Conservation (phyloP, 257 asterid genomes). For the Nicotiana knightiana region DNA sequence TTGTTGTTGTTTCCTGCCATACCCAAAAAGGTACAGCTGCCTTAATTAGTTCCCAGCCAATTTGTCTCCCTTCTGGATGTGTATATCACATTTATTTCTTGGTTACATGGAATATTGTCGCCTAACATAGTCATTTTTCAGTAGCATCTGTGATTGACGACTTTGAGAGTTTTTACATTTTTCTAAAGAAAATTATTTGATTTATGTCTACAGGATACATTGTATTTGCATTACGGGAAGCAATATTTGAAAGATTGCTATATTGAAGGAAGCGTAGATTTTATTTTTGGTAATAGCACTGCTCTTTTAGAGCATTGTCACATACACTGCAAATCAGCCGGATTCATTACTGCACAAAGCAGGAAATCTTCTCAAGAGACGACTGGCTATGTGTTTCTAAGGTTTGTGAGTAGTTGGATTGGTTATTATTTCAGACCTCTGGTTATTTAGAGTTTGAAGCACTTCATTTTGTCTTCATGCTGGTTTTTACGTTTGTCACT, state of each 20-base stretch:
- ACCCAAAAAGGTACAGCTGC: background rate
- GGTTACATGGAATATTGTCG: background rate
- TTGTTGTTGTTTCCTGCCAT: background rate
- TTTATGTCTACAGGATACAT: slow-evolving; percentile 58
- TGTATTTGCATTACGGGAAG: slow-evolving; percentile 87
- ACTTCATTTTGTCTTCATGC: background rate
- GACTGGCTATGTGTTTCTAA: slow-evolving; percentile 85
- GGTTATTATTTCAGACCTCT: background rate
- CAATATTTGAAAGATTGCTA: slow-evolving; percentile 89
- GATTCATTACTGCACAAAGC: slow-evolving; percentile 87
- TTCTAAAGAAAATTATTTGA: background rate
- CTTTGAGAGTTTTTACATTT: background rate
- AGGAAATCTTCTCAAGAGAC: slow-evolving; percentile 93
- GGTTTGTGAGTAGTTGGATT: slow-evolving; percentile 32
- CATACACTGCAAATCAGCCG: slow-evolving; percentile 85
- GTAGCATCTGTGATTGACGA: background rate
- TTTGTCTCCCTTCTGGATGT: background rate
- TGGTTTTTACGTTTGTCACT: background rate
- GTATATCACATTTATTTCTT: background rate
- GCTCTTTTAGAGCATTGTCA: slow-evolving; percentile 95
- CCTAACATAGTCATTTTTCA: background rate
- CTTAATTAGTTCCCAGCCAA: background rate
- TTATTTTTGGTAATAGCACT: slow-evolving; percentile 97
- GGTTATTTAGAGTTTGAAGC: background rate
- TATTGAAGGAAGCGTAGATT: slow-evolving; percentile 93